Base-by-base conservation (phyloP, 108 stramenopile genomes). In the Cyclotella cryptica region DNA sequence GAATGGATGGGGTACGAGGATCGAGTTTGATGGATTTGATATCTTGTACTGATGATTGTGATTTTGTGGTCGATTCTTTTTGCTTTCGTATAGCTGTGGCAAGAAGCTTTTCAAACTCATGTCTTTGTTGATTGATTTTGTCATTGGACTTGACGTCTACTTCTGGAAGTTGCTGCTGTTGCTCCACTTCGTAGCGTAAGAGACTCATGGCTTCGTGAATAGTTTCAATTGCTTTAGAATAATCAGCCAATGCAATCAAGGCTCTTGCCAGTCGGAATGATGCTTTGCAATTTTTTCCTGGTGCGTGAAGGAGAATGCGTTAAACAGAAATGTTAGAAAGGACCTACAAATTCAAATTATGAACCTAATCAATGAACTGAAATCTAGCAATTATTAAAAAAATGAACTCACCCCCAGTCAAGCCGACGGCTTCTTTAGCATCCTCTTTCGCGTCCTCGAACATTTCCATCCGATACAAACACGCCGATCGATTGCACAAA, bases 401-500 rank as follows among this genome's bases (percentile, higher is more conserved):
- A 24, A 30, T 61, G 3, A 40, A 3, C 73, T 44, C 40, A 57
- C 58, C 72, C 0, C 39, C 52, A 45, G 72, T 67, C 55, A 79
- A 49, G 6, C 72, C 87, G 67, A 91, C 72, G 10, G 91, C 93
- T 61, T 72, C 66, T 9, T 28, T 27, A 10, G 93, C 93, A 85
- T 92, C 89, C 15, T 66, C 57, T 43, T 77, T 77, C 12, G 91
- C 89, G 57, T 81, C 85, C 26, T 85, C 80, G 27, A 77, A 86
- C 42, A 86, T 77, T 68, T 89, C 88, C 88, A 89, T 88, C 69
- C 89, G 85, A 67, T 80, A 88, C 55, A 85, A 66, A 67, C 85
- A 89, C 29, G 92, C 91, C 58, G 92, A 92, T 67, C 90, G 88
- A 71, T 95, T 93, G 87, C 88, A 92, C 18, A 90, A 78, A 66